Percentiles rank a stretch among this genome's conserved stretches.
Conservation (phyloP, 345 rosid species). For the Euphorbia tirucalli region DNA sequence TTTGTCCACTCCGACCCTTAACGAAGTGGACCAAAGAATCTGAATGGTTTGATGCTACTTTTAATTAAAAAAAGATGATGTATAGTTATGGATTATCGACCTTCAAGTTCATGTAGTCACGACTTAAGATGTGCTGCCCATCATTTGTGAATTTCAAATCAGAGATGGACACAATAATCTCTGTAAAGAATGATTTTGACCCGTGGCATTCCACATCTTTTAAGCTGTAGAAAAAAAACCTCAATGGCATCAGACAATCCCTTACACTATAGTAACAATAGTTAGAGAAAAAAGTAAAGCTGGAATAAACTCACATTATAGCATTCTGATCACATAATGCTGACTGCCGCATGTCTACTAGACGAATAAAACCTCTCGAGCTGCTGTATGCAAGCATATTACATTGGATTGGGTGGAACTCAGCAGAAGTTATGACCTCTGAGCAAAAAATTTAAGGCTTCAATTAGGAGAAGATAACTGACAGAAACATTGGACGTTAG, state of each 20-base stretch:
- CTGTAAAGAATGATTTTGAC: slow-evolving; percentile 55
- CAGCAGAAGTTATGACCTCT: slow-evolving; percentile 73
- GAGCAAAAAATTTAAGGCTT: slow-evolving; percentile 22
- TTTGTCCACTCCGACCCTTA: too few relatives aligned
- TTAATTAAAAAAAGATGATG: slow-evolving; percentile 10
- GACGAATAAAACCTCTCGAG: slow-evolving; percentile 62
- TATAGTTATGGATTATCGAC: slow-evolving; percentile 22
- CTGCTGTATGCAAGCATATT: slow-evolving; percentile 66
- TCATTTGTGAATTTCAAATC: slow-evolving; percentile 56
- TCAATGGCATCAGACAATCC: slow-evolving; percentile 20
- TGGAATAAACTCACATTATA: slow-evolving; percentile 43
- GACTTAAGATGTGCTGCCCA: slow-evolving; percentile 56
- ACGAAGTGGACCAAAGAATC: not conserved
- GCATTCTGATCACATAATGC: slow-evolving; percentile 56
- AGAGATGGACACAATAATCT: slow-evolving; percentile 58
- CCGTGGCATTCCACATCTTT: slow-evolving; percentile 44
- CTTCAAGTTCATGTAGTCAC: slow-evolving; percentile 67
- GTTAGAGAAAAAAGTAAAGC: not conserved
- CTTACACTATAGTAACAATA: not conserved
- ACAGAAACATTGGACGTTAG: not conserved
- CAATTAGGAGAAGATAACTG: slow-evolving; percentile 13
- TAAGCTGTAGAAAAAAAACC: slow-evolving; percentile 41
- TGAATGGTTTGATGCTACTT: not conserved
- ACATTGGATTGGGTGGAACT: slow-evolving; percentile 65
- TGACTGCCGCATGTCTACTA: slow-evolving; percentile 69